Percentiles rank a stretch among this genome's conserved stretches.
Evolutionary conservation across 139 green algal species (phyloP).

Genomic region (Chloropicon primus): DNA sequence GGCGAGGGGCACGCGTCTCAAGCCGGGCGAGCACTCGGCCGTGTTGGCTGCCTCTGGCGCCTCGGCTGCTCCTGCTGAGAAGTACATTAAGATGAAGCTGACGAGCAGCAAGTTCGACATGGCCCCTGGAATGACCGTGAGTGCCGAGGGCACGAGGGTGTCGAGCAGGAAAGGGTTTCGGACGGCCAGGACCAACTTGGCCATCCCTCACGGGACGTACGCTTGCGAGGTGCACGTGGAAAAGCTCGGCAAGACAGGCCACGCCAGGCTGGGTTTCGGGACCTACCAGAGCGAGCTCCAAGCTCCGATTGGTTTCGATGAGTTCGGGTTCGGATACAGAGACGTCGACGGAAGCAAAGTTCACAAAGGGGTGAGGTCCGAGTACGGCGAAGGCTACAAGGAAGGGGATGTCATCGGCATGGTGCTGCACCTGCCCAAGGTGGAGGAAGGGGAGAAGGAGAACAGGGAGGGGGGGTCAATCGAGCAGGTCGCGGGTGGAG

Average conservation of each 20-base stretch:
- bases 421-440: constrained; percentile 46
- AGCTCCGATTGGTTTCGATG: constrained; percentile 67
- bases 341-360: constrained; percentile 56
- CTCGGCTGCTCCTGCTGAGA: too few species aligned
- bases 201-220: not conserved
- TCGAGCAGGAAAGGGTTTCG: not conserved
- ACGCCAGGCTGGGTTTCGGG: constrained; percentile 59
- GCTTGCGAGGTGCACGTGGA: not conserved
- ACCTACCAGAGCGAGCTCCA: constrained; percentile 58
- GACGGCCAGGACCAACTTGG: not conserved
- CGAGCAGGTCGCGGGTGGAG: not conserved
- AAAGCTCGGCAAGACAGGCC: constrained; percentile 35
- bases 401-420: constrained; percentile 39
- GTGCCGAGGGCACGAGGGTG: not conserved
- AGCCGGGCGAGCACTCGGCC: too few species aligned
- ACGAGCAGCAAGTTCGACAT: not conserved
- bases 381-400: constrained; percentile 18
- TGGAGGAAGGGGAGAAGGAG: not conserved
- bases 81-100: not conserved
- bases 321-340: constrained; percentile 49
- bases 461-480: not conserved
- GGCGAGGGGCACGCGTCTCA: too few species aligned
- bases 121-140: not conserved
- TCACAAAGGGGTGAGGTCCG: constrained; percentile 11
- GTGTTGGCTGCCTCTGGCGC: too few species aligned